Evolutionary conservation across 208 protist genomes (phyloP), one percentile per base, ranked within the genome.

Genomic region (Acanthamoeba sp.): DNA sequence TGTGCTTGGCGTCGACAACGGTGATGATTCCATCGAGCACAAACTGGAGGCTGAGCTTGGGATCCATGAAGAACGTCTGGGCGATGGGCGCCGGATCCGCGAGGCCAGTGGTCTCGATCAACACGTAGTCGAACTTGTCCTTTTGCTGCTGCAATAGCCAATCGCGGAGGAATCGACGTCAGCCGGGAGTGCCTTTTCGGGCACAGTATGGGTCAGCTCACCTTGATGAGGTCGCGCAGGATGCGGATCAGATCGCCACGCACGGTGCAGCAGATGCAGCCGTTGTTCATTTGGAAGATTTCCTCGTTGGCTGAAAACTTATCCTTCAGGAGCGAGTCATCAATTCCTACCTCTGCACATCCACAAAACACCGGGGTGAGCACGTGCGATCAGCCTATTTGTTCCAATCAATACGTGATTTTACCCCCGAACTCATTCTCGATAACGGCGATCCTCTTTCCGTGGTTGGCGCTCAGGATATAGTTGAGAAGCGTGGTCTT

Each of bases 401-500:
- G n/a, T n/a, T n/a, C n/a, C 45, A 14, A 6, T 50, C 45, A 50
- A 50, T 14, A 50, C 9, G 45, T 50, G 18, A n/a, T 14, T 62
- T 62, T 62, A 84, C 73, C 73, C 52, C 95, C 95, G 94, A 92
- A 96, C 32, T 96, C 95, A 91, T 96, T 96, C 82, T 95, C 89
- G 29, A 96, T 95, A 1, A 96, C 94, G 40, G 95, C 95, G 36
- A 96, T 96, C 12, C 93, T 62, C 59, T 95, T 96, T 73, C 88
- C 94, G 82, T 96, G 93, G 27, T 96, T 95, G 57, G 82, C 94
- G 71, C 52, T 95, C 50, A 96, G 94, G 22, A 96, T 92, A 45
- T 96, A 95, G 59, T 95, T 95, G 55, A 96, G 71, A 40, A 96
- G 91, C 10, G 95, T 96, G 12, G 94, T 96, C 93, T 96, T 90